These are phyloP conservation scores for Euphorbia tirucalli DNA, from an alignment of 345 rosid genomes.

Conservation along the genomic window DNA sequence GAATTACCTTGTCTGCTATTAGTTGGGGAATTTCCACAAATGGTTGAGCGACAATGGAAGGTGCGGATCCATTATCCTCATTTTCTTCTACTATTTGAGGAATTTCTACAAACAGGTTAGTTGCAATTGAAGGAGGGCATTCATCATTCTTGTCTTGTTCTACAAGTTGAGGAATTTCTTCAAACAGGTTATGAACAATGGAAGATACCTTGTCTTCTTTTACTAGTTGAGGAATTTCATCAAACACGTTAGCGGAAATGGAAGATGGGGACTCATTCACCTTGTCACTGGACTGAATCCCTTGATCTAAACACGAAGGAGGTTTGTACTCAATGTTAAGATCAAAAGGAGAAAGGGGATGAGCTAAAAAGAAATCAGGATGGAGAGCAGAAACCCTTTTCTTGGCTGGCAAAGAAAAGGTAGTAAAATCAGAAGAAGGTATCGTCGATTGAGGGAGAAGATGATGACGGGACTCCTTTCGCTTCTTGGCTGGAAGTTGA, in stretches of 20 bases:
- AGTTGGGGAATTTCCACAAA: background rate
- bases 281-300: background rate
- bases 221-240: too few relatives aligned
- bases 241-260: too few relatives aligned
- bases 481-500: slow-evolving; percentile 76
- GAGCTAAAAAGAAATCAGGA: slow-evolving; percentile 44
- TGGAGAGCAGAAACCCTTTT: slow-evolving; percentile 81
- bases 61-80: background rate
- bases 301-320: slow-evolving; percentile 9
- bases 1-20: slow-evolving; percentile 13
- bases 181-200: too few relatives aligned
- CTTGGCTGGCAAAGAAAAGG: slow-evolving; percentile 69
- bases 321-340: slow-evolving; percentile 68
- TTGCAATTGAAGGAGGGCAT: slow-evolving; percentile 5
- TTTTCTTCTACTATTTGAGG: background rate
- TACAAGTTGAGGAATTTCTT: background rate
- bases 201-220: too few relatives aligned
- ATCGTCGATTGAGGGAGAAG: slow-evolving; percentile 12
- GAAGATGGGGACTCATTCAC: background rate
- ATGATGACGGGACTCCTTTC: slow-evolving; percentile 49
- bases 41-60: too few relatives aligned
- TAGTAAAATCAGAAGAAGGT: background rate
- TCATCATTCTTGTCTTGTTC: background rate
- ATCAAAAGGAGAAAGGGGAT: slow-evolving; percentile 58
- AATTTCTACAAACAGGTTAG: background rate